Base-by-base conservation (phyloP, 2,329 filamentous ascomycete species). In the Colletotrichum sp. region DNA sequence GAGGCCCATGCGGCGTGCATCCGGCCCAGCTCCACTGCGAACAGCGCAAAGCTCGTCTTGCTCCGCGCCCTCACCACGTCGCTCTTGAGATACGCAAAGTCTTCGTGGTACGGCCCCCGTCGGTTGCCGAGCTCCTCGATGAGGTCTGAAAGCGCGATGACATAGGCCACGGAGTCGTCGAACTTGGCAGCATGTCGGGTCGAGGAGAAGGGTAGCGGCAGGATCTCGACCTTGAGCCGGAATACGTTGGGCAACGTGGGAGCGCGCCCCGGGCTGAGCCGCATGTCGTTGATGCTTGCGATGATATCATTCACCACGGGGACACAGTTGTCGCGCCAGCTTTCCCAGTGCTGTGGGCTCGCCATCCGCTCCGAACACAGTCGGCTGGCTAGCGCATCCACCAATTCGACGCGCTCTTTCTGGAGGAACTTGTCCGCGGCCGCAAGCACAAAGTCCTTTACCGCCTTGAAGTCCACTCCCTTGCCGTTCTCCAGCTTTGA, bases 291-390 rank as follows among this genome's bases (percentile, higher is more conserved):
- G 5, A 82, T 71, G 21, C 8, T 66, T 0, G 21, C 15, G 15
- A 81, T 77, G 8, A 82, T 77, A 8, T 60, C n/a, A 15, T 74
- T 60, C 2, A 82, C 28, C 2, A 80, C 16, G 3, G 81, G 81
- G 0, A 81, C 36, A 6, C 74, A 80, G 57, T 83, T 80, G 2
- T 64, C 32, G n/a, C 28, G 62, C 78, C 77, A 81, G 26, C 49
- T 63, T 4, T 60, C 21, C 66, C 66, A 60, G 15, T 30, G 30
- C 52, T 60, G 13, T 9, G n/a, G 57, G 49, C 4, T 32, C 16
- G 30, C n/a, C 34, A 7, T 67, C 64, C n/a, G 28, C 26, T 30
- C 74, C 78, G n/a, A 78, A 16, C 15, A 34, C 49, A 9, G 18
- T 5, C 8, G 76, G 0, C 3, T 1, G 30, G 34, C 18, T 28